A percentile compares a stretch with the other conserved stretches of the same genome.
phyloP scores from a whole-genome alignment of 2,329 filamentous ascomycete genomes.

The Venturia aucupariae region DNA sequence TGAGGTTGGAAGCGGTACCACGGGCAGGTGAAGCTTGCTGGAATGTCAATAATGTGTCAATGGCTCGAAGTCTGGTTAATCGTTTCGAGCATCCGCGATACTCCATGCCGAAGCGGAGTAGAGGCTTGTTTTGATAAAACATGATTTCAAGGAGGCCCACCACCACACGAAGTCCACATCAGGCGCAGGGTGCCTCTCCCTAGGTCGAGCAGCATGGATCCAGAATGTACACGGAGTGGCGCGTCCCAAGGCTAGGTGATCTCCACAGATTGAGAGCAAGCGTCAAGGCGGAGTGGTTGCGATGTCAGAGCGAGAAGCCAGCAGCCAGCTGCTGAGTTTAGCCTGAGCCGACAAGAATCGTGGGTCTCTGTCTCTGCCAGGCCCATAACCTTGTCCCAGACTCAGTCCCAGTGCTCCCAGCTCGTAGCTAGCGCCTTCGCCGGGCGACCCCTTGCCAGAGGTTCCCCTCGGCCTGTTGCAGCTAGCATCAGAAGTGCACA shows the following conservation, averaged over 20 bases:
- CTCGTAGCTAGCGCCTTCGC: not conserved
- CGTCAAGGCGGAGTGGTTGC: slow-evolving; percentile 1
- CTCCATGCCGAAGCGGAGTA: slow-evolving; percentile 26
- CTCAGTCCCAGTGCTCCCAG: not conserved
- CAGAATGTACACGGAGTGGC: not conserved
- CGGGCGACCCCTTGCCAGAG: slow-evolving; percentile 1
- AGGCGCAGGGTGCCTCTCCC: not conserved
- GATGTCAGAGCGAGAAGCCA: slow-evolving; percentile 4
- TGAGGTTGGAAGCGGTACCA: not conserved
- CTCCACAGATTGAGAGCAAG: slow-evolving; percentile 10
- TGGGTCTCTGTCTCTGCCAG: no score
- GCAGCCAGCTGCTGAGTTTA: not conserved
- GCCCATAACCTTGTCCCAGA: no score
- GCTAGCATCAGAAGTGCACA: slow-evolving; percentile 5
- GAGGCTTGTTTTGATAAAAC: slow-evolving; percentile 28
- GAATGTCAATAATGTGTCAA: not conserved
- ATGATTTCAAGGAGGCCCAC: slow-evolving; percentile 26
- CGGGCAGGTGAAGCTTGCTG: not conserved
- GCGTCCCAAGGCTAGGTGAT: slow-evolving; percentile 6
- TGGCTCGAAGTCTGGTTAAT: not conserved
- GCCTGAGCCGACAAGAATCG: slow-evolving; percentile 2
- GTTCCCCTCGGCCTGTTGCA: slow-evolving; percentile 6
- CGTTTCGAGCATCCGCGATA: slow-evolving; percentile 18
- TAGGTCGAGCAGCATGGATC: not conserved
- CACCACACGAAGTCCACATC: slow-evolving; percentile 29